Conservation (phyloP, 805 yeast genomes). For the Starmerella sp. region DNA sequence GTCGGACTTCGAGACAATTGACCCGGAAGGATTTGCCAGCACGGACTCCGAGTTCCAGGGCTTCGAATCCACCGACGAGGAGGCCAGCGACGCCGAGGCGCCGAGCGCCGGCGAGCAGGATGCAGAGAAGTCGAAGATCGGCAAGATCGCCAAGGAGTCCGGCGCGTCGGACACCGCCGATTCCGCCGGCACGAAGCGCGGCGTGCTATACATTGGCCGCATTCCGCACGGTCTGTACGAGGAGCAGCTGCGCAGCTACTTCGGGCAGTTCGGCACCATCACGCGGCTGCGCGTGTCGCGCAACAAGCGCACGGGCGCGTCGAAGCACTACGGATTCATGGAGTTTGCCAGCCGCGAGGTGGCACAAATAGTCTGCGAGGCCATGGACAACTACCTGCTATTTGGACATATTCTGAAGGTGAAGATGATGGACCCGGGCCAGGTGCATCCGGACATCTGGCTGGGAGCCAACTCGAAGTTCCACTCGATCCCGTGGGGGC, state of each 20-base stretch:
- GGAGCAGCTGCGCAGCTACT: constrained; percentile 56
- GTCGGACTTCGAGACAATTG: constrained; percentile 5
- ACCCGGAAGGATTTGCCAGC: constrained; percentile 4
- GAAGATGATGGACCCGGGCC: constrained; percentile 37
- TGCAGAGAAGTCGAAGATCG: constrained; percentile 6
- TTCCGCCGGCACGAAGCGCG: constrained; percentile 27
- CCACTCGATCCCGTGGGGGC: constrained; percentile 49
- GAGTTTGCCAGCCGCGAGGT: constrained; percentile 67
- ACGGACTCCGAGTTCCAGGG: constrained; percentile 15
- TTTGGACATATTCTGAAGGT: constrained; percentile 81
- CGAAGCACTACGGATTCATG: constrained; percentile 84
- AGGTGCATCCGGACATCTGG: constrained; percentile 42
- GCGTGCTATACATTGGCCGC: constrained; percentile 81
- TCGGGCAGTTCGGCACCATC: constrained; percentile 82
- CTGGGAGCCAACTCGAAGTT: constrained; percentile 44
- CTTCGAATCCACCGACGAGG: constrained; percentile 23
- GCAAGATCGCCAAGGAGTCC: constrained; percentile 8
- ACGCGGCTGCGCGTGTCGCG: constrained; percentile 70
- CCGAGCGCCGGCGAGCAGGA: constrained; percentile 2
- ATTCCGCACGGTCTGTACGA: constrained; percentile 90
- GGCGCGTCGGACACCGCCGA: background rate
- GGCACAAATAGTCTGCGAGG: constrained; percentile 81
- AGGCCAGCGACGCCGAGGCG: constrained; percentile 13
- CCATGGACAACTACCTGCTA: constrained; percentile 88
- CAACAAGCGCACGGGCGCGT: constrained; percentile 78